Conservation (phyloP, 306 rosid species). For the Hylodesmum podocarpum region DNA sequence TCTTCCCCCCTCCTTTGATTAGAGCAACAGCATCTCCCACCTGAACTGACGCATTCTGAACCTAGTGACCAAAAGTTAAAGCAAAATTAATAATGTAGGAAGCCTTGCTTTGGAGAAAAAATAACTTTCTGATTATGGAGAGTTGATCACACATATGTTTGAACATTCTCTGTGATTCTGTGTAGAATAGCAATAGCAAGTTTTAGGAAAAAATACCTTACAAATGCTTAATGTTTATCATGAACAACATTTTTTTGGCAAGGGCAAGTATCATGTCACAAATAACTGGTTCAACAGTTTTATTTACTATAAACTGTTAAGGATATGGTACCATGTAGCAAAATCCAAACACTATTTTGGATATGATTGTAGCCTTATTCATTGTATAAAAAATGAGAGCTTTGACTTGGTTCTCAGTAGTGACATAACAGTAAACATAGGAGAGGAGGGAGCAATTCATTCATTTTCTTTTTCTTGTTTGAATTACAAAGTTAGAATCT, state of each 20-base stretch:
- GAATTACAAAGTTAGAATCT: slow-evolving; percentile 28
- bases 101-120: slow-evolving; percentile 10
- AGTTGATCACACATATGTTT: neutral
- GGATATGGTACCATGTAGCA: neutral
- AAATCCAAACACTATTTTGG: slow-evolving; percentile 5
- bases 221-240: slow-evolving; percentile 11
- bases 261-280: slow-evolving; percentile 2
- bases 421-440: neutral
- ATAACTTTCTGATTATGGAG: slow-evolving; percentile 1
- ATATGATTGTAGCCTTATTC: neutral
- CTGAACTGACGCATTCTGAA: slow-evolving; percentile 51
- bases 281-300: slow-evolving; percentile 1
- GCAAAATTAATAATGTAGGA: slow-evolving; percentile 27
- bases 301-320: neutral
- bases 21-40: slow-evolving; percentile 93
- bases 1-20: slow-evolving; percentile 78
- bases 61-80: slow-evolving; percentile 34
- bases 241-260: neutral
- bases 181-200: neutral
- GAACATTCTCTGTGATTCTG: neutral
- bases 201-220: neutral
- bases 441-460: neutral
- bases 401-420: neutral
- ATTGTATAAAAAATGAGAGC: neutral
- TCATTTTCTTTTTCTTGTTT: slow-evolving; percentile 2